A percentile compares a stretch with the other conserved stretches of the same genome.
Conservation (phyloP, 768 basidiomycete species). For the Hemileccinum impolitum region DNA sequence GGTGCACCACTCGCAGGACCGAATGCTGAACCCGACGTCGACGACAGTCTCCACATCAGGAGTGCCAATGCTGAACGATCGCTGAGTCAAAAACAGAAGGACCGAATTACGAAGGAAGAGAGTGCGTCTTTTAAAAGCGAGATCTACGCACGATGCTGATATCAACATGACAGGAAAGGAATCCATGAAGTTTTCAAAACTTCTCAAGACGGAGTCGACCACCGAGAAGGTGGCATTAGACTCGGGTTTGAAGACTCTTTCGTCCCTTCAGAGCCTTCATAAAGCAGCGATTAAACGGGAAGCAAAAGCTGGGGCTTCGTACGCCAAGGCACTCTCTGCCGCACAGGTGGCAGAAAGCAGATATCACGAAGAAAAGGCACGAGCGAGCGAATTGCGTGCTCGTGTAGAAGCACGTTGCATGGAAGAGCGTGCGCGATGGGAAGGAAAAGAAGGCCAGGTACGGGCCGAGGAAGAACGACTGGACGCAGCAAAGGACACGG, state of each 20-base stretch:
- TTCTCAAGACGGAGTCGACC: conserved; percentile 68
- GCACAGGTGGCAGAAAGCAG: conserved; percentile 64
- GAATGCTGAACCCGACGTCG: conserved; percentile 38
- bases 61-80: conserved; percentile 45
- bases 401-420: conserved; percentile 44
- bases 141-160: background rate
- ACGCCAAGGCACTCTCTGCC: conserved; percentile 49
- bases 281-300: conserved; percentile 66
- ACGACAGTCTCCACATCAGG: conserved; percentile 40
- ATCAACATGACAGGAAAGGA: conserved; percentile 44
- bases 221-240: conserved; percentile 61
- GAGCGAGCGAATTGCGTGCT: conserved; percentile 48
- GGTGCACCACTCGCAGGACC: conserved; percentile 56
- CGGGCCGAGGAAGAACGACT: conserved; percentile 45
- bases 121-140: conserved; percentile 34
- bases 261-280: conserved; percentile 67
- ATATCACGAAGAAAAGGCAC: conserved; percentile 59
- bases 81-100: conserved; percentile 49
- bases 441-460: conserved; percentile 48
- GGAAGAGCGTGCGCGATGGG: conserved; percentile 58
- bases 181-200: conserved; percentile 58
- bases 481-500: conserved; percentile 49
- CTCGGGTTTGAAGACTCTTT: conserved; percentile 61
- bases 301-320: conserved; percentile 48
- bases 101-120: conserved; percentile 50